Evolutionary conservation across 2,329 filamentous ascomycete species (phyloP), one percentile per base, ranked within the genome.

Genomic region (Sporothrix inflata): DNA sequence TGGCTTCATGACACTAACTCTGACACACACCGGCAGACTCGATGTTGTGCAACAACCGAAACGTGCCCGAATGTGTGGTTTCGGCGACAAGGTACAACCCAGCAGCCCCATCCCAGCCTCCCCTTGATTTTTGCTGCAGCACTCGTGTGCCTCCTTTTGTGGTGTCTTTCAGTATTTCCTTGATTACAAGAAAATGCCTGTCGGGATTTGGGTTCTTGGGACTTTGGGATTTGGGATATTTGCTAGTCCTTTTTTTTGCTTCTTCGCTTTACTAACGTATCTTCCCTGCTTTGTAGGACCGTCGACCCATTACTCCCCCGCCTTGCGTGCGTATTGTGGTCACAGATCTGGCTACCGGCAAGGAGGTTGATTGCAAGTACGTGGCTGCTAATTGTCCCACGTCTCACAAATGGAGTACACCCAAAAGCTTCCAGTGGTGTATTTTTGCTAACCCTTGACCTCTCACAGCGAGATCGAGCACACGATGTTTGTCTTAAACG

Each of bases 1-100:
- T 69, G 65, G 45, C 49, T 47, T 49, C 42, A 63, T 65, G 30
- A 71, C 49, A 24, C 72, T 72, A 71, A 72, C 24, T 4, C 61
- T 21, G 51, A 60, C 65, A 55, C n/a, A 16, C 27, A 3, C 70
- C 70, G 66, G 74, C 75, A 92, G 90, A 74, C 87, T 97, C 68
- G 85, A 91, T 76, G 93, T 98, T 73, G 90, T 93, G 76, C 96
- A 99, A 83, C 94, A 98, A 81, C 96, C 96, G 68, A 87, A 93
- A 77, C 90, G 96, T 77, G 96, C 96, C 76, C 92, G 96, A 74
- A 98, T 98, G 96, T 99, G 96, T 84, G 96, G 96, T 8, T 99
- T 98, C 83, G 96, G 96, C 74, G 96, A 99, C 84, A 99, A 98
- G 88, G 93, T 96, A 83, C 38, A 72, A 84, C 77, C 60, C 40